Conservation (phyloP, 345 rosid genomes). For the Carallia brachiata region DNA sequence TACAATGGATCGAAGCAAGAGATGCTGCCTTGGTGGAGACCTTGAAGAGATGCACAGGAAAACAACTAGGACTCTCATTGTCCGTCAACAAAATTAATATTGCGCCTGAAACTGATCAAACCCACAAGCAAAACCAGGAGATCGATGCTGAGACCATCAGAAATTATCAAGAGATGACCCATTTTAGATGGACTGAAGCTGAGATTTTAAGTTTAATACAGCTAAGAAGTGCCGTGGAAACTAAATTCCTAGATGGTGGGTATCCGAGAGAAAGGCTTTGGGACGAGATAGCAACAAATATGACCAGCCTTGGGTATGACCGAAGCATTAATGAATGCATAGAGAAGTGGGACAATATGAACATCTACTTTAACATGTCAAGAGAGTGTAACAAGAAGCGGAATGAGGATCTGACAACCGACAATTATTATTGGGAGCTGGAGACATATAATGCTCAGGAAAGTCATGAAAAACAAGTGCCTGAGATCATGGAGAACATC, state of each 20-base stretch:
- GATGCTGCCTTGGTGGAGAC: slow-evolving; percentile 46
- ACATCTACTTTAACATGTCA: slow-evolving; percentile 28
- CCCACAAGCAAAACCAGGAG: slow-evolving; percentile 5
- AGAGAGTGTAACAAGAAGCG: slow-evolving; percentile 32
- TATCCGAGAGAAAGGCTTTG: slow-evolving; percentile 30
- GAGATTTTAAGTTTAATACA: slow-evolving; percentile 43
- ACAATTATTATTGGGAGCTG: slow-evolving; percentile 15
- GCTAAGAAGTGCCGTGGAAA: slow-evolving; percentile 36
- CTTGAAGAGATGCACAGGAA: slow-evolving; percentile 33
- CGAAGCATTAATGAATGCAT: slow-evolving; percentile 32
- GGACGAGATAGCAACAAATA: slow-evolving; percentile 45
- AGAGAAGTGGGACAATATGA: slow-evolving; percentile 48
- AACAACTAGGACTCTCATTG: slow-evolving; percentile 11
- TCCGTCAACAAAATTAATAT: not conserved
- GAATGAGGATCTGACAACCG: slow-evolving; percentile 23
- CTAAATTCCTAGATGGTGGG: slow-evolving; percentile 33
- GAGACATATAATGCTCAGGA: slow-evolving; percentile 21
- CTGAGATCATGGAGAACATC: slow-evolving; percentile 15
- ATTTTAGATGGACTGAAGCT: slow-evolving; percentile 35
- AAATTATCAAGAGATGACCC: not conserved
- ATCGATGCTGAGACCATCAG: slow-evolving; percentile 4
- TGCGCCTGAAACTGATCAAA: not conserved
- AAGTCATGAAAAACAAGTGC: not conserved
- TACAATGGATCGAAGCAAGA: slow-evolving; percentile 53
- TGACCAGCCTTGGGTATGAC: slow-evolving; percentile 42